A percentile compares a stretch with the other conserved stretches of the same genome.
Evolutionary conservation across 352 stramenopile genomes (phyloP).

Genomic region (Pelagophyceae sp.): DNA sequence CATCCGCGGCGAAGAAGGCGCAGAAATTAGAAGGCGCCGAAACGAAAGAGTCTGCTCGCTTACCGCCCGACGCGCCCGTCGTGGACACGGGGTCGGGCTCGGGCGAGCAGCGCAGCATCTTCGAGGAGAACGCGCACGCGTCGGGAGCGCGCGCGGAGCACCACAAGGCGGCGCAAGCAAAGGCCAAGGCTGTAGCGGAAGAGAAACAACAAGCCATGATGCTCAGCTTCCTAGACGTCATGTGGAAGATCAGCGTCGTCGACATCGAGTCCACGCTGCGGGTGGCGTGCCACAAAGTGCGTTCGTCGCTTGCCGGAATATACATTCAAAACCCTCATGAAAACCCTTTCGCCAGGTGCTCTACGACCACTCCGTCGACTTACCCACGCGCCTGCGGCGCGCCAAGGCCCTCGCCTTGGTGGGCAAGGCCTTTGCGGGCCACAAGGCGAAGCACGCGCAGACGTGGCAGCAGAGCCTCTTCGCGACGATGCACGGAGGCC

Average conservation of each 20-base stretch:
- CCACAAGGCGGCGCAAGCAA: no score
- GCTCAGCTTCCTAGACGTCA: slow-evolving; percentile 9
- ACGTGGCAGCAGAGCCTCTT: neutral
- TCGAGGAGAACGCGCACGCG: no score
- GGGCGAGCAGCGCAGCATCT: no score
- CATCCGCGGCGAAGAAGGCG: neutral
- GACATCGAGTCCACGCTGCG: slow-evolving; percentile 16
- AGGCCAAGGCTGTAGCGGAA: neutral
- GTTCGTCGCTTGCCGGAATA: no score
- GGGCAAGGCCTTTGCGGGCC: neutral
- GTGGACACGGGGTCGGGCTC: neutral
- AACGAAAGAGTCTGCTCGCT: neutral
- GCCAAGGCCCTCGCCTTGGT: neutral
- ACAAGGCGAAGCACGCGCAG: neutral
- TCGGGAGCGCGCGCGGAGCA: no score
- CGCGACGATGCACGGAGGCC: neutral
- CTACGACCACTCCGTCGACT: neutral
- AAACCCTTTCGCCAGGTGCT: no score
- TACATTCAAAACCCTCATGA: no score
- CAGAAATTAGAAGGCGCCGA: neutral
- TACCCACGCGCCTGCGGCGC: neutral
- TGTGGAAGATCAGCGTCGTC: slow-evolving; percentile 15
- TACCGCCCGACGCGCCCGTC: no score
- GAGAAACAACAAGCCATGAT: neutral
- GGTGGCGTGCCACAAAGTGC: slow-evolving; percentile 12